phyloP scores from a whole-genome alignment of 768 basidiomycete species.

The Rhodotorula kratochvilovae region DNA sequence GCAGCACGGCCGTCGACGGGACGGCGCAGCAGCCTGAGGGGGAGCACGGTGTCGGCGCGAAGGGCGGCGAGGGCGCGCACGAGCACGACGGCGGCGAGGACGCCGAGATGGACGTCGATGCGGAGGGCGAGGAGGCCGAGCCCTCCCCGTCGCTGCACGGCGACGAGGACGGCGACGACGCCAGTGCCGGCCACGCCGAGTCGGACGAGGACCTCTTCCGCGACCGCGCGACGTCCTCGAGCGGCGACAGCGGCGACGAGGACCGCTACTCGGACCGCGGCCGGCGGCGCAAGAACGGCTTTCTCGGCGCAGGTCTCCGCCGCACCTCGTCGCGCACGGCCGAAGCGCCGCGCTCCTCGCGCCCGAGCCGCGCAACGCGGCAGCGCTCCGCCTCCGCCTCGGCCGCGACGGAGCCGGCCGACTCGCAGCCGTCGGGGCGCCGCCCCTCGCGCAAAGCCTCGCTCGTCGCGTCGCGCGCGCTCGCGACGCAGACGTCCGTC shows the following conservation, averaged over 20 bases:
- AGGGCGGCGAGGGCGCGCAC: neutral
- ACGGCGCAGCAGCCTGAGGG: neutral
- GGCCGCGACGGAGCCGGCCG: neutral
- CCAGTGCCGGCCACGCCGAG: neutral
- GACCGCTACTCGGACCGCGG: neutral
- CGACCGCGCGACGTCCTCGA: neutral
- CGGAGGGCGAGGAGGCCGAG: neutral
- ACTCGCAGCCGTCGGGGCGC: neutral
- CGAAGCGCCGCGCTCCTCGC: neutral
- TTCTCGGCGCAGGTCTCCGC: too few relatives aligned
- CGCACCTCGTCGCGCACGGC: neutral
- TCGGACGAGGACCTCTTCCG: neutral
- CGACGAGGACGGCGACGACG: neutral
- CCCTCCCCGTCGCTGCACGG: neutral
- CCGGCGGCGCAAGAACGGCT: neutral
- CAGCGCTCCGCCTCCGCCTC: constrained; percentile 1
- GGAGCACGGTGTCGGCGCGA: neutral
- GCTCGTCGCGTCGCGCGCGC: neutral
- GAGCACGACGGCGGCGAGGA: neutral
- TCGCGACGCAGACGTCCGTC: neutral
- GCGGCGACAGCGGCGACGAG: neutral
- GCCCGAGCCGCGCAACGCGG: neutral
- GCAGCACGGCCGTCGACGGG: constrained; percentile 29
- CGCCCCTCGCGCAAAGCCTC: neutral
- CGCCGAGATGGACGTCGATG: neutral